Conservation (phyloP, 305 asterid species). For the Coffea humblotiana region DNA sequence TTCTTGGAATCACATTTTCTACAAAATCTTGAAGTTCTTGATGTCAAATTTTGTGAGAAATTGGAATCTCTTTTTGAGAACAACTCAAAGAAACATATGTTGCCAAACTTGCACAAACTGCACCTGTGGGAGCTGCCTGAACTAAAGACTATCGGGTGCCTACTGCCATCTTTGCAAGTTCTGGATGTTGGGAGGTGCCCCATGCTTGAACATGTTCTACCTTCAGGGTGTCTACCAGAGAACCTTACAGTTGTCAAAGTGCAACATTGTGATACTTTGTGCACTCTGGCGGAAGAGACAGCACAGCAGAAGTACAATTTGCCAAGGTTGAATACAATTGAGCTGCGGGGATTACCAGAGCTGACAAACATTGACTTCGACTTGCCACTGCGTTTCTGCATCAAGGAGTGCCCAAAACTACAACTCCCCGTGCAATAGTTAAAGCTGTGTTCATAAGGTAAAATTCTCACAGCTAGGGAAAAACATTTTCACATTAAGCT, state of each 20-base stretch:
- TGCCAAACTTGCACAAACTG: constrained; percentile 17
- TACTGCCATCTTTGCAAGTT: constrained; percentile 8
- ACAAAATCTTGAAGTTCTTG: constrained; percentile 9
- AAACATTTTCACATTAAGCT: too few relatives aligned
- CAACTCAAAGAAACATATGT: not conserved
- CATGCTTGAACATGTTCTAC: not conserved
- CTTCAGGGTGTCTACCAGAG: constrained; percentile 1
- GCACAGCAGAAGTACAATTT: not conserved
- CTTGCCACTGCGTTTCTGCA: not conserved
- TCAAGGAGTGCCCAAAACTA: constrained; percentile 12
- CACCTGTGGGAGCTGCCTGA: constrained; percentile 21
- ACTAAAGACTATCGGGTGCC: not conserved
- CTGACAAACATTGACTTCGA: constrained; percentile 9
- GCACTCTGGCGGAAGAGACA: not conserved
- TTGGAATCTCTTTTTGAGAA: not conserved
- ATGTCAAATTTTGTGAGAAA: constrained; percentile 10
- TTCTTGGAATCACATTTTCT: constrained; percentile 5
- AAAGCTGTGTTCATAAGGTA: not conserved
- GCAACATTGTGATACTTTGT: constrained; percentile 2
- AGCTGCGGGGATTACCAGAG: constrained; percentile 12
- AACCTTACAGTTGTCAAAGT: constrained; percentile 5
- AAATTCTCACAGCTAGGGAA: too few relatives aligned
- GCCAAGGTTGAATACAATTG: not conserved
- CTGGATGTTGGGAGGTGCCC: constrained; percentile 16
- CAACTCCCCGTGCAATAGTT: not conserved